phyloP scores from a whole-genome alignment of 495 filamentous ascomycete genomes.

The Trichoderma reesei region DNA sequence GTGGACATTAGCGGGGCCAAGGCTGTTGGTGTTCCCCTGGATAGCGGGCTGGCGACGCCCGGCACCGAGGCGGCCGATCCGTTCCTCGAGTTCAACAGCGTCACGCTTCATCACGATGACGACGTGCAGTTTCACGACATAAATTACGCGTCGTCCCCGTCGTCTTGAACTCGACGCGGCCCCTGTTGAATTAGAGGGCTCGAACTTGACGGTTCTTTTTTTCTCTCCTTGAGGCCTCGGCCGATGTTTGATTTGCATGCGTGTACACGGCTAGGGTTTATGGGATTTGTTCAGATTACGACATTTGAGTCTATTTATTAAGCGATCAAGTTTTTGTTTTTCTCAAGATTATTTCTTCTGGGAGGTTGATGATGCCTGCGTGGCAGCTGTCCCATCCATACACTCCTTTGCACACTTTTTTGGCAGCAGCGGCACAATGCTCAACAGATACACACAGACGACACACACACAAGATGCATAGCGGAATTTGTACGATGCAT shows the following conservation, averaged over 20 bases:
- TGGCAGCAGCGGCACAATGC: neutral
- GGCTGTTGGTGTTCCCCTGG: constrained; percentile 71
- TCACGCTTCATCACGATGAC: constrained; percentile 94
- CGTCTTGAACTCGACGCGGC: neutral
- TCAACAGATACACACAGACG: neutral
- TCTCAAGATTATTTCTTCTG: too few relatives aligned
- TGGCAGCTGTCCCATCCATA: neutral
- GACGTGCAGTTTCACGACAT: constrained; percentile 45
- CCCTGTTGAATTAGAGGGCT: neutral
- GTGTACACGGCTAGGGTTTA: neutral
- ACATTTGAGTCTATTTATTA: neutral
- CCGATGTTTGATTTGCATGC: neutral
- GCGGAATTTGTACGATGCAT: neutral
- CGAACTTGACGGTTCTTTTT: neutral
- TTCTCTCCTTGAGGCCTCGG: neutral
- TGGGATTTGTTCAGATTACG: neutral
- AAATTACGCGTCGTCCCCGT: constrained; percentile 12
- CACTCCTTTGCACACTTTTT: neutral
- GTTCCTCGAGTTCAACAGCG: constrained; percentile 97
- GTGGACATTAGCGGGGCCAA: constrained; percentile 75
- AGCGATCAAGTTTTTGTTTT: constrained; percentile 1
- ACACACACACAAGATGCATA: neutral
- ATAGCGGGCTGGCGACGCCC: constrained; percentile 76
- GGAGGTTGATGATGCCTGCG: neutral
- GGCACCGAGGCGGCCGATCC: constrained; percentile 81